Conservation (phyloP, 257 asterid species). For the Primulina huaijiensis region DNA sequence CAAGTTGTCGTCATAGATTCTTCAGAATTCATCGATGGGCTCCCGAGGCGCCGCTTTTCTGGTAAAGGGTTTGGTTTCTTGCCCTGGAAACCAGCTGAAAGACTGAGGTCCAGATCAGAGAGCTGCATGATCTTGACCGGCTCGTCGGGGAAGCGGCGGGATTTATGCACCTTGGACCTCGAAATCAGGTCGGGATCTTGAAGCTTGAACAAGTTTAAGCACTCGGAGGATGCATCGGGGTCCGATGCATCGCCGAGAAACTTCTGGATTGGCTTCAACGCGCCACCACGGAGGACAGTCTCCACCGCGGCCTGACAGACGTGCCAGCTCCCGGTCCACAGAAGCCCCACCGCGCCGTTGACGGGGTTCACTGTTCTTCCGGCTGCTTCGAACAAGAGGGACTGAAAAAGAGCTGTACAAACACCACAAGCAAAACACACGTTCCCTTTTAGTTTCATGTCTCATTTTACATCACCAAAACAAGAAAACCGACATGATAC, state of each 20-base stretch:
- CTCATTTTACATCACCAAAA: background rate
- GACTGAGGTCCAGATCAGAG: constrained; percentile 66
- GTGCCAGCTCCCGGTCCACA: constrained; percentile 56
- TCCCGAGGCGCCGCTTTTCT: constrained; percentile 52
- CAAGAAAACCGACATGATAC: background rate
- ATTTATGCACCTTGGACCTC: constrained; percentile 36
- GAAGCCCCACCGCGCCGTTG: constrained; percentile 55
- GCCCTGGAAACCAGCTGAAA: constrained; percentile 42
- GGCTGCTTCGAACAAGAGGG: constrained; percentile 53
- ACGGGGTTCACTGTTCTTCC: constrained; percentile 65
- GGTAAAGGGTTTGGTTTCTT: constrained; percentile 23
- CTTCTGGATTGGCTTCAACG: constrained; percentile 43
- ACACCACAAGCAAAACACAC: background rate
- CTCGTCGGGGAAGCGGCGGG: constrained; percentile 47
- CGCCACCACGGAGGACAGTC: constrained; percentile 54
- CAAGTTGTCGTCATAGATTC: constrained; percentile 72
- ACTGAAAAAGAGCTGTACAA: constrained; percentile 47
- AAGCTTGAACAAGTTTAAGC: constrained; percentile 37
- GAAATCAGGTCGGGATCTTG: constrained; percentile 24
- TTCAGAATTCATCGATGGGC: constrained; percentile 78
- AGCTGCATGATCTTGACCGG: constrained; percentile 33
- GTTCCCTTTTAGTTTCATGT: background rate
- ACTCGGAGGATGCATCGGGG: constrained; percentile 52
- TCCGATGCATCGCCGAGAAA: constrained; percentile 36
- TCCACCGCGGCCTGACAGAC: constrained; percentile 66